Percentiles rank a stretch among this genome's conserved stretches.
Conservation (phyloP, 2,329 filamentous ascomycete species). For the Boeremia exigua region DNA sequence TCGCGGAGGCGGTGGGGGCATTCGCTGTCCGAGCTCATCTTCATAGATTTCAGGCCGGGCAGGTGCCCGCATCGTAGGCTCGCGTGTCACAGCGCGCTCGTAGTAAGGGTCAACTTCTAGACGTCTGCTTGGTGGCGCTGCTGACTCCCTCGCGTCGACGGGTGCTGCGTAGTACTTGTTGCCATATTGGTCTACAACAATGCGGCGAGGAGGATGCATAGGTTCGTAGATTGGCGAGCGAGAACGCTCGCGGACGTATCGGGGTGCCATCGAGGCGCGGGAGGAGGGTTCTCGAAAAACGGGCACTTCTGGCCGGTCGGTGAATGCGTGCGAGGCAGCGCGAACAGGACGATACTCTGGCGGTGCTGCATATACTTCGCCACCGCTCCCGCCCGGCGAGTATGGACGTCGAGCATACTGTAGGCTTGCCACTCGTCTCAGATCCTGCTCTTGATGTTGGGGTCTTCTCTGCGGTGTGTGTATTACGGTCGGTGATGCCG, state of each 20-base stretch:
- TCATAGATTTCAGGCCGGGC: slow-evolving; percentile 58
- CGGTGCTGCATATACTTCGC: slow-evolving; percentile 48
- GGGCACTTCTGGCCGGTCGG: slow-evolving; percentile 47
- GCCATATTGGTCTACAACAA: slow-evolving; percentile 83
- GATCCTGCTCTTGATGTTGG: slow-evolving; percentile 54
- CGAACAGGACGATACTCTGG: slow-evolving; percentile 45
- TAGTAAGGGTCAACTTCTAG: slow-evolving; percentile 67
- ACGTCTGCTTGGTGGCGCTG: slow-evolving; percentile 57
- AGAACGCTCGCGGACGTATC: slow-evolving; percentile 52
- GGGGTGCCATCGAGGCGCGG: slow-evolving; percentile 43
- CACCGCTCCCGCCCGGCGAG: slow-evolving; percentile 42
- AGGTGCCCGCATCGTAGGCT: slow-evolving; percentile 57
- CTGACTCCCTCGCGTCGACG: slow-evolving; percentile 58
- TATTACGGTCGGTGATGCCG: slow-evolving; percentile 47
- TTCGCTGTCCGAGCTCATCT: slow-evolving; percentile 44
- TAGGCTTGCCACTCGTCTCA: slow-evolving; percentile 56
- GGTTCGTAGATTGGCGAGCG: slow-evolving; percentile 48
- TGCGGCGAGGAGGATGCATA: slow-evolving; percentile 64
- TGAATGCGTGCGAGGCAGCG: slow-evolving; percentile 52
- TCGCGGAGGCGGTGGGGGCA: slow-evolving; percentile 57
- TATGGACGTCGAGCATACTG: slow-evolving; percentile 54
- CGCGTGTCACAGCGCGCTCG: slow-evolving; percentile 65
- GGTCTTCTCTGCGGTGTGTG: slow-evolving; percentile 48
- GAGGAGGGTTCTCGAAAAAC: slow-evolving; percentile 48
- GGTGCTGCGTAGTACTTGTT: slow-evolving; percentile 74